Evolutionary conservation across 495 filamentous ascomycete genomes (phyloP).

Genomic region (Neurospora tetrasperma): DNA sequence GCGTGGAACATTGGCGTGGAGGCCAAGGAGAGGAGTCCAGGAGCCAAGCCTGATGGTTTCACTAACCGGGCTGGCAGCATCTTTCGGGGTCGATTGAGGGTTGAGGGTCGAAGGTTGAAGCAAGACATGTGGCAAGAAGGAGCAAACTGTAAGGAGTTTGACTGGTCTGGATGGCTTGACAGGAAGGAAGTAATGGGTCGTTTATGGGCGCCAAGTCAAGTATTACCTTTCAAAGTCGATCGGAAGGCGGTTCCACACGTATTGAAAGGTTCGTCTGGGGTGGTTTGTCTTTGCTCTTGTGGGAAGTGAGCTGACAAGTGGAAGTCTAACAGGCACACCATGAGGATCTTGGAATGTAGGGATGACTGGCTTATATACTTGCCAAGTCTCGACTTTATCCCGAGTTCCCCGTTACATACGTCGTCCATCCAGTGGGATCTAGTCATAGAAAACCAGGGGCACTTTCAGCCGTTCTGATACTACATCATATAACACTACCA

Average conservation of each 20-base stretch:
- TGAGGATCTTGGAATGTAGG: too few species aligned
- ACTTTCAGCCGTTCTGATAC: neutral
- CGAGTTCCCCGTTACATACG: neutral
- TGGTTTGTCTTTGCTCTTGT: neutral
- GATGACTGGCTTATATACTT: neutral
- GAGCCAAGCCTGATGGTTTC: too few species aligned
- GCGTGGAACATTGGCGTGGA: too few species aligned
- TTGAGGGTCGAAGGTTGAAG: too few species aligned
- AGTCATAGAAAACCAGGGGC: too few species aligned
- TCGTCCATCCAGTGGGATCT: neutral
- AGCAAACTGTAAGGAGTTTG: too few species aligned
- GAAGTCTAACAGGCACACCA: neutral
- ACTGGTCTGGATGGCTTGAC: neutral
- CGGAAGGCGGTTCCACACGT: neutral
- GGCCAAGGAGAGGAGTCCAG: too few species aligned
- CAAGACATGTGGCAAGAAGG: too few species aligned
- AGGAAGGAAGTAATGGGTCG: neutral
- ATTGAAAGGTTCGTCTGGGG: neutral
- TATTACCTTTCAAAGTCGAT: neutral
- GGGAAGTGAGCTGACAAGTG: neutral
- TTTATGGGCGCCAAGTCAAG: neutral
- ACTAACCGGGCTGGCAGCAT: too few species aligned
- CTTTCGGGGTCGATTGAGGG: too few species aligned
- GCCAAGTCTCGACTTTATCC: neutral
- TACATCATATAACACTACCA: neutral